Evolutionary conservation across 129 eudicot species (phyloP).

Genomic region (Chrysanthemum seticuspe): DNA sequence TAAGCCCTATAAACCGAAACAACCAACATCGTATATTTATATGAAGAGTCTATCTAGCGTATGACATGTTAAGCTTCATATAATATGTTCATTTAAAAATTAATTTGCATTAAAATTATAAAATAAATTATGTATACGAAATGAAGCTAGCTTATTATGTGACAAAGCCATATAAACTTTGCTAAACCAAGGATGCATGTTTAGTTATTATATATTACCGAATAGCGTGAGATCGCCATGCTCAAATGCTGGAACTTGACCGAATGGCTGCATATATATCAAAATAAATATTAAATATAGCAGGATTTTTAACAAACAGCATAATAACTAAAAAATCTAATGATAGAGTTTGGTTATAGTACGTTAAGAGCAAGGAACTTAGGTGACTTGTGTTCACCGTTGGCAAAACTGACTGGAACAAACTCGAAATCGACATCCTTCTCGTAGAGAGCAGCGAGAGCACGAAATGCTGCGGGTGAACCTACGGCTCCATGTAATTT

Average conservation of each 20-base stretch:
- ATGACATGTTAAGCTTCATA: no score
- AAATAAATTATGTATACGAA: no score
- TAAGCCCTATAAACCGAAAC: background rate
- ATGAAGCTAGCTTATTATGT: no score
- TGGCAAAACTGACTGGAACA: slow-evolving; percentile 29
- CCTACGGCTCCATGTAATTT: slow-evolving; percentile 41
- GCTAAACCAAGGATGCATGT: no score
- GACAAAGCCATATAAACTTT: no score
- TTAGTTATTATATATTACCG: background rate
- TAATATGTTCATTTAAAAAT: no score
- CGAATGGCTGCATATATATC: slow-evolving; percentile 6
- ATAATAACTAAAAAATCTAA: background rate
- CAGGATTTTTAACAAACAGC: background rate
- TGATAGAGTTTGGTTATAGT: background rate
- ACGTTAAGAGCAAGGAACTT: slow-evolving; percentile 49
- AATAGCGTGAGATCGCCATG: background rate
- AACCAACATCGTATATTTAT: no score
- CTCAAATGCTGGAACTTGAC: slow-evolving; percentile 5
- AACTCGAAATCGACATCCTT: slow-evolving; percentile 43
- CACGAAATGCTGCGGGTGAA: slow-evolving; percentile 44
- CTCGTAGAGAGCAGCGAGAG: slow-evolving; percentile 40
- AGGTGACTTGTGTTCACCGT: slow-evolving; percentile 33
- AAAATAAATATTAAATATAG: background rate
- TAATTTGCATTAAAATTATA: no score
- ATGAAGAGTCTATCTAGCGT: no score